phyloP scores from a whole-genome alignment of 768 basidiomycete species.

The Rhizopogon roseolus region DNA sequence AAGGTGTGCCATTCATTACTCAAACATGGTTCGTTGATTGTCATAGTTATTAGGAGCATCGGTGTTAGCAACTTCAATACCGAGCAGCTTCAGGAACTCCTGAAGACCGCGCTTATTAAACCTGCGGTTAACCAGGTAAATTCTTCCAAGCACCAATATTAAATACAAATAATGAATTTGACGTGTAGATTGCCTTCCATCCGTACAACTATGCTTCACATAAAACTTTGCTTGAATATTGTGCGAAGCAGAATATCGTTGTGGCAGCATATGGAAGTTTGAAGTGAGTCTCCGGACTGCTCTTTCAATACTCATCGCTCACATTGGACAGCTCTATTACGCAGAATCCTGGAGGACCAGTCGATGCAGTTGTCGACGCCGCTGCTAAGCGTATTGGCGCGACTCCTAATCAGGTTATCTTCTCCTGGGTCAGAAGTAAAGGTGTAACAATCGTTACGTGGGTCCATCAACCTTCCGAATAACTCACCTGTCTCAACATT shows the following conservation, averaged over 20 bases:
- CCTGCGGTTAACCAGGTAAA: conserved; percentile 70
- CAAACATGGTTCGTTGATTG: conserved; percentile 6
- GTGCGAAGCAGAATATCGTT: conserved; percentile 53
- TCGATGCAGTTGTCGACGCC: conserved; percentile 49
- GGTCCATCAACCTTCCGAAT: not conserved
- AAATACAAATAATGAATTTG: not conserved
- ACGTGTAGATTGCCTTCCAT: conserved; percentile 55
- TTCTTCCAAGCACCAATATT: not conserved
- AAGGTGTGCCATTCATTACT: conserved; percentile 9
- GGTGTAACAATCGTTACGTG: conserved; percentile 66
- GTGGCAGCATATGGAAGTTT: conserved; percentile 64
- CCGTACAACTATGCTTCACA: conserved; percentile 66
- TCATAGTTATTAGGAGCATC: conserved; percentile 45
- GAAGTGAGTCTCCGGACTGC: conserved; percentile 38
- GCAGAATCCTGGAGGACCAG: conserved; percentile 54
- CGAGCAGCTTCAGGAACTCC: conserved; percentile 44
- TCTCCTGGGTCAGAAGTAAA: conserved; percentile 67
- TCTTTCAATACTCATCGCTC: conserved; percentile 13
- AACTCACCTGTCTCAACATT: not conserved
- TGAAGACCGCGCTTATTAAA: conserved; percentile 46
- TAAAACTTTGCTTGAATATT: conserved; percentile 49
- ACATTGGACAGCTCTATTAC: conserved; percentile 47
- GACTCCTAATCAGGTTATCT: conserved; percentile 61
- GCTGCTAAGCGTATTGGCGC: conserved; percentile 51
- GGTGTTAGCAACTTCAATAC: conserved; percentile 69